Base-by-base conservation (phyloP, 2,329 filamentous ascomycete genomes). In the Trematosphaeria pertusa region DNA sequence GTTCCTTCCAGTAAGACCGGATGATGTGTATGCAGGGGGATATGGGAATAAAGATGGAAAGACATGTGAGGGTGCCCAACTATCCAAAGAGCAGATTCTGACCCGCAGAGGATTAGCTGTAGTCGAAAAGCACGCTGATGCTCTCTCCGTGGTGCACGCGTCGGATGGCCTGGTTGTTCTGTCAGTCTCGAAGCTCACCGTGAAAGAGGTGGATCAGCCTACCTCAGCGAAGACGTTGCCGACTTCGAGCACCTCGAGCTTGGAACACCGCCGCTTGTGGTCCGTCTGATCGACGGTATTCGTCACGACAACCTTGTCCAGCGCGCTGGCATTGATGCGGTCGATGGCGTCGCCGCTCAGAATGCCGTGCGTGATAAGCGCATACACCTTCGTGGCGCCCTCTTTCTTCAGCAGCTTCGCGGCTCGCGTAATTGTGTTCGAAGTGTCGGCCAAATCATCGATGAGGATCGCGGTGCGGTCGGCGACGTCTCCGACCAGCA, bases 91-190 rank as follows among this genome's bases (percentile, higher is more conserved):
- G 18, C 24, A 46, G 44, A 52, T 36, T 35, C 20, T 33, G 40
- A 35, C 31, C 32, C 30, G 30, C 5, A 17, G 14, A 21, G 28
- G 15, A 52, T 52, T 66, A 91, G 70, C 90, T 87, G 73, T 90
- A 88, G 69, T 91, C 87, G 75, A 99, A 99, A 40, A 99, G 81
- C 51, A 94, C 90, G 71, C 91, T 96, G 75, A 99, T 96, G 66
- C 91, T 96, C 78, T 99, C 94, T 64, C 94, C 94, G 73, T 97
- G 92, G 75, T 99, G 94, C 48, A 97, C 93, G 54, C 94, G 86
- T 54, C 94, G 88, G 61, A 97, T 97, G 39, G 94, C 85, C 84
- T 86, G 46, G 14, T 28, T 10, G 17, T 47, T 18, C 1, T 35
- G 48, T 71, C 54, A 71, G 65, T 46, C 5, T 18, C 8, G 7